Base-by-base conservation (phyloP, 2,329 filamentous ascomycete species). In the Pseudonectria buxi region DNA sequence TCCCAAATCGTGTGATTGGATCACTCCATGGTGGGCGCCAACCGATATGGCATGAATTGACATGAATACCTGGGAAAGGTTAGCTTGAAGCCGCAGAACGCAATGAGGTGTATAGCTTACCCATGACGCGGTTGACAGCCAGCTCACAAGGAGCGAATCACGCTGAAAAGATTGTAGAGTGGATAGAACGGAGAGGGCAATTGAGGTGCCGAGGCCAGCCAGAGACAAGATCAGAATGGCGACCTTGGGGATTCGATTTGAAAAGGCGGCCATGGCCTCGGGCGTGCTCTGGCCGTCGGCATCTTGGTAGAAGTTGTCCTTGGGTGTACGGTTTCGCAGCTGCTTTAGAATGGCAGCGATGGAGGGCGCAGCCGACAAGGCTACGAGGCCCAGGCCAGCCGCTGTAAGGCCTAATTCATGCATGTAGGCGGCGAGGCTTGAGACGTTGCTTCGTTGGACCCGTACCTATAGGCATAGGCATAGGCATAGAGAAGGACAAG, bases 201-300 rank as follows among this genome's bases (percentile, higher is more conserved):
- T 57, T 2, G 80, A 81, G 10, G 73, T 56, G 7, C 62, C 65
- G 11, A 76, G 58, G 2, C 80, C 81, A 26, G 66, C 40, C 10
- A 67, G 37, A 0, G 77, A 72, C n/a, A 75, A 67, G 4, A 76
- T 24, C 4, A 76, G 53, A 29, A 84, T 65, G 14, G 67, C 53
- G 4, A 64, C 42, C 53, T 81, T 83, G 35, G 78, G 70, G 38
- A 68, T 50, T 38, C 64, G 74, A 44, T 76, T 72, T 18, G 81
- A 82, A 53, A 81, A 88, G 26, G 67, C 68, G 14, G 69, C 68
- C 34, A 78, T 55, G 2, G 78, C 77, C 51, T 82, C 77, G 27
- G 74, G 68, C 0, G 78, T 82, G 24, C 80, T 81, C 44, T 72
- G 68, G 32, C 84, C 84, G 59, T 89, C 84, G 42, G 70, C 62